Percentiles rank a stretch among this genome's conserved stretches.
Conservation (phyloP, 805 yeast species). For the Barnettozyma pratensis region DNA sequence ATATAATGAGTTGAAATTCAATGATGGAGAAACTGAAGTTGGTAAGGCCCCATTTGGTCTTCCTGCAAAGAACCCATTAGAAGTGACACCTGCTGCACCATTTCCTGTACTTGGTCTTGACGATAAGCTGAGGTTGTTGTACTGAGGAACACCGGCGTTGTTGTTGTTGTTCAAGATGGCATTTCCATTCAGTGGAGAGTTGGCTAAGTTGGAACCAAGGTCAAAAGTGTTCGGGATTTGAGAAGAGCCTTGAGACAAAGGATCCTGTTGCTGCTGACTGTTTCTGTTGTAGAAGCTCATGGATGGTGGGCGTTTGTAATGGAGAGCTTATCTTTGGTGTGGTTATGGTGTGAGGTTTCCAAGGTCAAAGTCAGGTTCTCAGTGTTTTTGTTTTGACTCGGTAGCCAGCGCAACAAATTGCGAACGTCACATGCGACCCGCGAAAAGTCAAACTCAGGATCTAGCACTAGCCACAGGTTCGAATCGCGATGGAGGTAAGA, state of each 20-base stretch:
- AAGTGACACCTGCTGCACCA: background rate
- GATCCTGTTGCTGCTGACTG: slow-evolving; percentile 4
- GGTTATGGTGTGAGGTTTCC: background rate
- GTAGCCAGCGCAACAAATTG: too few relatives aligned
- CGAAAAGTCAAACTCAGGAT: too few relatives aligned
- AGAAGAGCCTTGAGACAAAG: background rate
- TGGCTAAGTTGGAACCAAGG: slow-evolving; percentile 8
- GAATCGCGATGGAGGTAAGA: too few relatives aligned
- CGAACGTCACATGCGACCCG: too few relatives aligned
- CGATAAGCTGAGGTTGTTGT: slow-evolving; percentile 21
- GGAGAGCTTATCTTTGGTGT: too few relatives aligned
- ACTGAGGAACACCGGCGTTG: slow-evolving; percentile 10
- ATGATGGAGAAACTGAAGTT: slow-evolving; percentile 13
- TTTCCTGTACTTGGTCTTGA: slow-evolving; percentile 6
- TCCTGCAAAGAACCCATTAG: background rate
- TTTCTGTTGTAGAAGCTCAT: slow-evolving; percentile 2
- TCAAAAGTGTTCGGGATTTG: slow-evolving; percentile 4
- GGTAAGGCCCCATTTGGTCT: slow-evolving; percentile 1
- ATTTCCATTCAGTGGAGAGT: slow-evolving; percentile 12
- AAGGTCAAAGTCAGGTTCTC: too few relatives aligned
- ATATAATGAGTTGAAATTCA: slow-evolving; percentile 32
- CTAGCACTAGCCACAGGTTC: too few relatives aligned
- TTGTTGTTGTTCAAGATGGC: slow-evolving; percentile 14
- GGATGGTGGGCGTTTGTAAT: too few relatives aligned
- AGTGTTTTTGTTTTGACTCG: background rate